Conservation (phyloP, 139 green algal genomes). For the Picochlorum sp. region DNA sequence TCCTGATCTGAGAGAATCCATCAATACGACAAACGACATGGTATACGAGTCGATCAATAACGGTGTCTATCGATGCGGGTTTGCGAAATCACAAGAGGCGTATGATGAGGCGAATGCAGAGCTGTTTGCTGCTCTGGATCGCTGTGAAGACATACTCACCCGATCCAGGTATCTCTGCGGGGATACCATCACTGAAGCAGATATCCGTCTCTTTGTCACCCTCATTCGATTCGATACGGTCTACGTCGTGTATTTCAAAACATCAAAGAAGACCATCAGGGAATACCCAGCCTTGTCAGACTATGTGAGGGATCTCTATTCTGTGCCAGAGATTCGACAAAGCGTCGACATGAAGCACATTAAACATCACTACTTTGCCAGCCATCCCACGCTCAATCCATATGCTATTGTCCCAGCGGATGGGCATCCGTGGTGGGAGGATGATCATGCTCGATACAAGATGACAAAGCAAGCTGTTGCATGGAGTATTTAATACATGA, state of each 20-base stretch:
- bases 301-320: slow-evolving; percentile 71
- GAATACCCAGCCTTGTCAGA: slow-evolving; percentile 56
- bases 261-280: slow-evolving; percentile 55
- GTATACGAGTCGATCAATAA: slow-evolving; percentile 91
- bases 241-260: slow-evolving; percentile 88
- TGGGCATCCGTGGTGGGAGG: slow-evolving; percentile 49
- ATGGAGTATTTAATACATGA: not conserved
- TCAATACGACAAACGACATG: slow-evolving; percentile 80
- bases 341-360: slow-evolving; percentile 85
- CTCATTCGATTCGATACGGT: slow-evolving; percentile 72
- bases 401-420: slow-evolving; percentile 70
- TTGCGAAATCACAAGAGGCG: slow-evolving; percentile 70
- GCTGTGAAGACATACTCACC: slow-evolving; percentile 67
- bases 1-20: slow-evolving; percentile 46
- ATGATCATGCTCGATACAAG: slow-evolving; percentile 33
- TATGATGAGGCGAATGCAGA: slow-evolving; percentile 28
- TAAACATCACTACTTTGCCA: slow-evolving; percentile 86
- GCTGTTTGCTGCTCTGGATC: slow-evolving; percentile 76
- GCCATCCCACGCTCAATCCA: slow-evolving; percentile 61
- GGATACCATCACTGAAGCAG: slow-evolving; percentile 80
- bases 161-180: slow-evolving; percentile 76
- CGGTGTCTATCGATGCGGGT: slow-evolving; percentile 91
- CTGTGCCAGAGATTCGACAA: slow-evolving; percentile 50
- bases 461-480: slow-evolving; percentile 14
- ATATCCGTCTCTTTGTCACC: slow-evolving; percentile 87